Evolutionary conservation across 1,139 yeast species (phyloP).

Genomic region (Suhomyces panamericanus): DNA sequence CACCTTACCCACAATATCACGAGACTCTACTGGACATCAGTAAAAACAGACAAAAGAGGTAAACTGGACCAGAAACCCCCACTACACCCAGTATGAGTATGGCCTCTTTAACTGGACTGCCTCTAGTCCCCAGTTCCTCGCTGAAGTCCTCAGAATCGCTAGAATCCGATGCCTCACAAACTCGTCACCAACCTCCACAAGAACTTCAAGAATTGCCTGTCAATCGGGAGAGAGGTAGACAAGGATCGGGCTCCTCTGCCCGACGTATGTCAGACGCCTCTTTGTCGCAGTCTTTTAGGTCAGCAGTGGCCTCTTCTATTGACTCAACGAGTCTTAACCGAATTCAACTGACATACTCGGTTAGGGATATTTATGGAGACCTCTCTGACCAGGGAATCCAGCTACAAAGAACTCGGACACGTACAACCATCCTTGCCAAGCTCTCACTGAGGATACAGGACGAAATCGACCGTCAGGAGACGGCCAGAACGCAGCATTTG

Average conservation of each 20-base stretch:
- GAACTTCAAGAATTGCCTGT: background rate
- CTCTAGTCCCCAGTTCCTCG: background rate
- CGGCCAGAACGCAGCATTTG: background rate
- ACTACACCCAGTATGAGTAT: background rate
- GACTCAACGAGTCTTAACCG: slow-evolving; percentile 7
- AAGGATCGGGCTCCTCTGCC: background rate
- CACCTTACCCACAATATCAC: too few species aligned
- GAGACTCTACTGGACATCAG: too few species aligned
- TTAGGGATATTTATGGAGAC: slow-evolving; percentile 22
- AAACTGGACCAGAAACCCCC: too few species aligned
- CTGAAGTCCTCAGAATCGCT: slow-evolving; percentile 1
- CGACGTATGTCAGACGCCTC: background rate
- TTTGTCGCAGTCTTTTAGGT: background rate
- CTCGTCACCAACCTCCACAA: background rate
- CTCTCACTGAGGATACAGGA: slow-evolving; percentile 29
- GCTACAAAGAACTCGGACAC: slow-evolving; percentile 38
- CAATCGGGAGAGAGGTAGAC: too few species aligned
- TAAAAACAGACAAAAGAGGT: too few species aligned
- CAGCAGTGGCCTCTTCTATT: slow-evolving; percentile 1
- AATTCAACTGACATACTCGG: slow-evolving; percentile 13
- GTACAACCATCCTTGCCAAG: slow-evolving; percentile 39
- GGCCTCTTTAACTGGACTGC: background rate
- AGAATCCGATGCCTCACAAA: slow-evolving; percentile 1
- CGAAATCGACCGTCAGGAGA: slow-evolving; percentile 9
- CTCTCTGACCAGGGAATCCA: slow-evolving; percentile 29